Evolutionary conservation across 202 grass and related monocot genomes (phyloP).

Genomic region (Tripidium arundinaceum): DNA sequence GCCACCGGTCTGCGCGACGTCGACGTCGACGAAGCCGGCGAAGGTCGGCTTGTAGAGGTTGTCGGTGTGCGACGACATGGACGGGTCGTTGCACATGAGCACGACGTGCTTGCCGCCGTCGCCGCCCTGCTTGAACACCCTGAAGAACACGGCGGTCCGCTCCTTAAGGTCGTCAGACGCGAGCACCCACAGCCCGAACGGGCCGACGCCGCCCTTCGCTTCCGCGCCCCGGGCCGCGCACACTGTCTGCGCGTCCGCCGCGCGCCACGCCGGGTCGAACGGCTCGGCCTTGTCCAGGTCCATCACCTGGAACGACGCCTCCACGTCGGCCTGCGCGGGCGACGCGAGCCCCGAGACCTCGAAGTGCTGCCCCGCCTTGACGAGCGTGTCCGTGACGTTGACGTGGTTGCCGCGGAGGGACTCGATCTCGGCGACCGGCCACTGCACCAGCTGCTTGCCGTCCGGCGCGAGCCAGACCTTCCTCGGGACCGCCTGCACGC

Average conservation of each 20-base stretch:
- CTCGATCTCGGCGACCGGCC: too few relatives aligned
- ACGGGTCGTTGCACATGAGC: constrained; percentile 80
- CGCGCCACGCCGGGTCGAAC: constrained; percentile 45
- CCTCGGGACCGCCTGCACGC: constrained; percentile 36
- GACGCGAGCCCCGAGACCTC: too few relatives aligned
- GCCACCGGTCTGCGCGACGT: constrained; percentile 47
- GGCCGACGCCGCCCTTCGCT: constrained; percentile 50
- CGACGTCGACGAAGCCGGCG: constrained; percentile 66
- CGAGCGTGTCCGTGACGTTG: too few relatives aligned
- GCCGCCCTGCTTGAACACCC: constrained; percentile 43
- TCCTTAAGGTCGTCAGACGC: constrained; percentile 43
- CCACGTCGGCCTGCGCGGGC: constrained; percentile 83
- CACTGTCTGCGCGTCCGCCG: too few relatives aligned
- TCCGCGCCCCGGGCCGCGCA: too few relatives aligned
- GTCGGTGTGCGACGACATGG: constrained; percentile 39
- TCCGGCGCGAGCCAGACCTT: constrained; percentile 38
- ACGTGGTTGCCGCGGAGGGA: too few relatives aligned
- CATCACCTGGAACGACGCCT: constrained; percentile 61
- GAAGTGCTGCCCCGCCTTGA: constrained; percentile 30
- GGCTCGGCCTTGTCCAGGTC: constrained; percentile 50
- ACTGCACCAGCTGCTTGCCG: constrained; percentile 41
- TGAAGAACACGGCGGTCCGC: constrained; percentile 73
- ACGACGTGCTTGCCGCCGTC: constrained; percentile 31
- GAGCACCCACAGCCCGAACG: constrained; percentile 74
- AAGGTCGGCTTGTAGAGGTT: constrained; percentile 64